These are phyloP conservation scores for Andrographis paniculata DNA, from an alignment of 305 asterid species.

Conservation along the genomic window DNA sequence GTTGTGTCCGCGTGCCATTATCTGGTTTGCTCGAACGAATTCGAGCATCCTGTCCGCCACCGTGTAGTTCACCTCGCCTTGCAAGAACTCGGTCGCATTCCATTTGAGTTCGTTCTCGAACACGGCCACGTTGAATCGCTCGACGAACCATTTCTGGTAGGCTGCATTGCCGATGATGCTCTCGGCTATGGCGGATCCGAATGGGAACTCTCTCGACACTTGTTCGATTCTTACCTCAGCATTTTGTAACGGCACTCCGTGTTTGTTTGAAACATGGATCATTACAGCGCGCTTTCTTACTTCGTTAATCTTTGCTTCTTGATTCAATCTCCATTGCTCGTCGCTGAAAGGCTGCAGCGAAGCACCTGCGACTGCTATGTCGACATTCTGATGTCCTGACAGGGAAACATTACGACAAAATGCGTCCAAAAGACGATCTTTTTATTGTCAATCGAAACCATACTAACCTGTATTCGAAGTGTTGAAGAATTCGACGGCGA, in stretches of 20 bases:
- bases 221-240: constrained; percentile 47
- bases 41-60: constrained; percentile 57
- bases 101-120: constrained; percentile 86
- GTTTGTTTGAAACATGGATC: constrained; percentile 46
- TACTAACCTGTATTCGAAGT: constrained; percentile 30
- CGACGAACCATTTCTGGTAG: constrained; percentile 65
- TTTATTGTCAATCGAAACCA: not conserved
- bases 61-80: constrained; percentile 54
- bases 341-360: constrained; percentile 74
- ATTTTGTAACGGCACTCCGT: constrained; percentile 41
- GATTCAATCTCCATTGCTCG: constrained; percentile 58
- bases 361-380: constrained; percentile 35
- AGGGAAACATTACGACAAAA: not conserved
- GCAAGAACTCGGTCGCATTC: constrained; percentile 54
- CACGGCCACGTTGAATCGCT: constrained; percentile 72
- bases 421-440: too few relatives aligned
- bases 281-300: constrained; percentile 65
- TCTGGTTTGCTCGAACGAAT: constrained; percentile 51
- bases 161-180: constrained; percentile 43
- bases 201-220: constrained; percentile 59
- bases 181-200: constrained; percentile 72
- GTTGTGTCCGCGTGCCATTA: constrained; percentile 63
- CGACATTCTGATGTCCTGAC: not conserved
- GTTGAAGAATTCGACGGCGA: constrained; percentile 31
- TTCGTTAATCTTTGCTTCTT: constrained; percentile 48